Evolutionary conservation across 306 rosid species (phyloP).

Genomic region (Cucurbita argyrosperma): DNA sequence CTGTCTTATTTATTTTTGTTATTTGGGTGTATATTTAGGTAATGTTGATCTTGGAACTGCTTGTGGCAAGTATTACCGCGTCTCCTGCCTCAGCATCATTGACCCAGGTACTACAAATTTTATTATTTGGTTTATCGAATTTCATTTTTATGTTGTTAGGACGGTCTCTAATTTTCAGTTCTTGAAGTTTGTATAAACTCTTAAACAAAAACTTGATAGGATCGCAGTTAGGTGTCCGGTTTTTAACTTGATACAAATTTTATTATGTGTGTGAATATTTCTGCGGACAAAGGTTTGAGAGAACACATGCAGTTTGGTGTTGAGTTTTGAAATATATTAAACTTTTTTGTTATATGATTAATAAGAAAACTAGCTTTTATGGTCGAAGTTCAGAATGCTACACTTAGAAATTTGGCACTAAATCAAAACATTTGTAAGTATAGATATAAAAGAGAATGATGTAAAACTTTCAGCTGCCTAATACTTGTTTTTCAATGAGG

Average conservation of each 20-base stretch:
- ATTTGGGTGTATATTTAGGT: slow-evolving; percentile 8
- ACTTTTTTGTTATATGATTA: neutral
- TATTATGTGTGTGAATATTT: neutral
- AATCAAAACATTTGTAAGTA: neutral
- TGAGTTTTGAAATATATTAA: neutral
- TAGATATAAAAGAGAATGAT: neutral
- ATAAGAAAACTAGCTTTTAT: neutral
- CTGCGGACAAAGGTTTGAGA: neutral
- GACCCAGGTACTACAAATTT: slow-evolving; percentile 19
- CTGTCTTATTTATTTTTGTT: neutral
- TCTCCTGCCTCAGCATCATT: slow-evolving; percentile 33
- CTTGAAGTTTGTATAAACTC: neutral
- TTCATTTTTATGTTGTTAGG: neutral
- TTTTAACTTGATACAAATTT: too few relatives aligned
- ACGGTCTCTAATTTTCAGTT: neutral
- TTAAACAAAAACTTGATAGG: neutral
- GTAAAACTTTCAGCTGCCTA: neutral
- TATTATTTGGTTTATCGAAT: neutral
- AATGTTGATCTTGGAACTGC: slow-evolving; percentile 39
- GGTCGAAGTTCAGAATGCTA: neutral
- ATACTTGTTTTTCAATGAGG: neutral
- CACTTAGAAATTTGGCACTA: neutral
- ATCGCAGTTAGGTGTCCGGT: too few relatives aligned
- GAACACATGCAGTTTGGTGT: neutral
- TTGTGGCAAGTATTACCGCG: slow-evolving; percentile 35